Evolutionary conservation across 2,329 filamentous ascomycete species (phyloP).

Genomic region (Penicillium sp.): DNA sequence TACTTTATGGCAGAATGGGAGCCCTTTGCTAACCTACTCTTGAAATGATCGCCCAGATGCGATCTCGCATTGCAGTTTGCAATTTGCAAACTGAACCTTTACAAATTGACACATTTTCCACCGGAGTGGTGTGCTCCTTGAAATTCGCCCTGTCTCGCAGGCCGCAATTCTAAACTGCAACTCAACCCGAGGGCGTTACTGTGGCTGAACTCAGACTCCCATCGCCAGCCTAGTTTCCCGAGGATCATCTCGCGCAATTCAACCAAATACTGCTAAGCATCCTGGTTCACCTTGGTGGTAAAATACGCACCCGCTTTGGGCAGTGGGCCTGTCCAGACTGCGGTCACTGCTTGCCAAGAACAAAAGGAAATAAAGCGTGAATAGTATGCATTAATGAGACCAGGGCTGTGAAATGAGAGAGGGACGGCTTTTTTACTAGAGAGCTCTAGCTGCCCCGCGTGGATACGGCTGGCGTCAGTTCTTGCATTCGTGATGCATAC

Average conservation of each 20-base stretch:
- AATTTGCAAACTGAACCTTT: neutral
- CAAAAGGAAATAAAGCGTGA: neutral
- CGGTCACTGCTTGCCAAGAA: slow-evolving; percentile 5
- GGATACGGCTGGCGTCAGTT: neutral
- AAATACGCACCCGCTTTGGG: slow-evolving; percentile 1
- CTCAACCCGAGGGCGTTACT: slow-evolving; percentile 11
- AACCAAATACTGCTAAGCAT: neutral
- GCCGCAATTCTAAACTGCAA: slow-evolving; percentile 4
- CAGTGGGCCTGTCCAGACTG: slow-evolving; percentile 4
- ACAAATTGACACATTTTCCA: neutral
- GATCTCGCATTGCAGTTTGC: neutral
- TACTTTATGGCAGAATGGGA: slow-evolving; percentile 6
- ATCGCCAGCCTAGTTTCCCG: slow-evolving; percentile 6
- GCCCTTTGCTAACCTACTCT: neutral
- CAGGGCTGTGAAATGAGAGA: slow-evolving; percentile 2
- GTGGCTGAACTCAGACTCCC: slow-evolving; percentile 22
- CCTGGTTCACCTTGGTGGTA: neutral
- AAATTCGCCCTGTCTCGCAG: neutral
- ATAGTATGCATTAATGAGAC: slow-evolving; percentile 1
- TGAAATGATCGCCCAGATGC: neutral
- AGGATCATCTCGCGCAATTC: slow-evolving; percentile 1
- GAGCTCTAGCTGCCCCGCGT: slow-evolving; percentile 7
- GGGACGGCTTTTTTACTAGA: neutral
- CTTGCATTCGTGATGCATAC: neutral
- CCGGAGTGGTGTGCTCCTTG: slow-evolving; percentile 5